Evolutionary conservation across 2,329 filamentous ascomycete species (phyloP).

Genomic region (Nothophaeocryptopus gaeumannii): DNA sequence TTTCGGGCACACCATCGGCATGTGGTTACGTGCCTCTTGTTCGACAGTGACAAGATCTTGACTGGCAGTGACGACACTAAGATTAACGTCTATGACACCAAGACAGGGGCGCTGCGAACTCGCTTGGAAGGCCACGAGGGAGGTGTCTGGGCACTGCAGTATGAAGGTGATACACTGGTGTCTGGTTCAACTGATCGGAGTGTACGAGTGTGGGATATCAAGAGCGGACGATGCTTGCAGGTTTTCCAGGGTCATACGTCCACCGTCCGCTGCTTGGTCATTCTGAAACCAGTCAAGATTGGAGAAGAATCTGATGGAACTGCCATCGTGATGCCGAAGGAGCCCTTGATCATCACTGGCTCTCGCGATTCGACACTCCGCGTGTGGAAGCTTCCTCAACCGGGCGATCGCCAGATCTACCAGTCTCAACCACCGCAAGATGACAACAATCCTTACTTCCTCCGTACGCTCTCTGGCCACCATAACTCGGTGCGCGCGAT

Average conservation of each 20-base stretch:
- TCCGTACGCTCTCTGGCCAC: slow-evolving; percentile 82
- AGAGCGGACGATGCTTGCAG: slow-evolving; percentile 86
- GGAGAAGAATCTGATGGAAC: slow-evolving; percentile 69
- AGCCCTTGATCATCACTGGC: slow-evolving; percentile 94
- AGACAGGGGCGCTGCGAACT: slow-evolving; percentile 79
- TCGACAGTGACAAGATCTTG: slow-evolving; percentile 96
- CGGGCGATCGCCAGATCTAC: slow-evolving; percentile 72
- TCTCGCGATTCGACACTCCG: slow-evolving; percentile 91
- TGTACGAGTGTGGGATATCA: slow-evolving; percentile 99
- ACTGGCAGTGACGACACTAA: slow-evolving; percentile 97
- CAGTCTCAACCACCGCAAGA: slow-evolving; percentile 73
- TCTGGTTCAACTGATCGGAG: slow-evolving; percentile 95
- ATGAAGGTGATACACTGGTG: slow-evolving; percentile 90
- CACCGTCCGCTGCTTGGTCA: slow-evolving; percentile 92
- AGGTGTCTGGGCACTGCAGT: slow-evolving; percentile 95
- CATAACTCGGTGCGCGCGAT: slow-evolving; percentile 94
- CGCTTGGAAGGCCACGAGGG: slow-evolving; percentile 92
- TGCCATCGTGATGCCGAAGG: slow-evolving; percentile 83
- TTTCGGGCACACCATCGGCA: slow-evolving; percentile 95
- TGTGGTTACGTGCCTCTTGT: slow-evolving; percentile 96
- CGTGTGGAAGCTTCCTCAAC: slow-evolving; percentile 88
- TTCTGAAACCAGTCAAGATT: slow-evolving; percentile 80
- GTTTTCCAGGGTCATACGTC: slow-evolving; percentile 97
- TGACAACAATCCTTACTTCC: slow-evolving; percentile 89
- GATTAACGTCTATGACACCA: slow-evolving; percentile 97